phyloP scores from a whole-genome alignment of 1,284 basidiomycete species.

The Trichosporon sp. region DNA sequence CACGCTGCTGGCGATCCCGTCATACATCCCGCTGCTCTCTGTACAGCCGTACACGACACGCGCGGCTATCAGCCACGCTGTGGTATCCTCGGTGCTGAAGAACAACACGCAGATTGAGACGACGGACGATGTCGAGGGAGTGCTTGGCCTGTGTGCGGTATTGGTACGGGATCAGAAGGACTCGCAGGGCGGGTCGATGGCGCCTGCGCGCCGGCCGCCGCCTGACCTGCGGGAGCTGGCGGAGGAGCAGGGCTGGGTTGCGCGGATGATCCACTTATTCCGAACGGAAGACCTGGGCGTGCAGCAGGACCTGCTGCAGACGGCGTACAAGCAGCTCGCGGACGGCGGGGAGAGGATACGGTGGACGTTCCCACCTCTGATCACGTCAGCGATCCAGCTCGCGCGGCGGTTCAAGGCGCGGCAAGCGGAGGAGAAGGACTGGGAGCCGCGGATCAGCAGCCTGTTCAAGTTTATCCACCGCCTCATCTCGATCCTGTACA shows the following conservation, averaged over 20 bases:
- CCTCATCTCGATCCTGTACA: constrained; percentile 80
- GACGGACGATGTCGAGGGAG: constrained; percentile 83
- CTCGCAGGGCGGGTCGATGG: constrained; percentile 52
- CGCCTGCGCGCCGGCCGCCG: constrained; percentile 25
- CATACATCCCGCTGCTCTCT: constrained; percentile 71
- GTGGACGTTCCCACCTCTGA: constrained; percentile 88
- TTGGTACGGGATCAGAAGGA: constrained; percentile 84
- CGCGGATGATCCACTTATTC: constrained; percentile 92
- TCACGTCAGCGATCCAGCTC: constrained; percentile 81
- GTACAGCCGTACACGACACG: constrained; percentile 82
- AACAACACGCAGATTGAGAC: constrained; percentile 88
- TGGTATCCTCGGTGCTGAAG: constrained; percentile 85
- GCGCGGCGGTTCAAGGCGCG: constrained; percentile 78
- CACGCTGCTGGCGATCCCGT: constrained; percentile 83
- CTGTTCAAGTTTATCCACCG: constrained; percentile 90
- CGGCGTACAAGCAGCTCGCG: constrained; percentile 76
- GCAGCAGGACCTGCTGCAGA: constrained; percentile 79
- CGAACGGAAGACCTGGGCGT: constrained; percentile 70
- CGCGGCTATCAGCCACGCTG: constrained; percentile 80
- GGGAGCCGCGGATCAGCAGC: constrained; percentile 70
- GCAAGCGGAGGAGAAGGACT: constrained; percentile 62
- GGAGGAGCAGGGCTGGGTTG: constrained; percentile 95
- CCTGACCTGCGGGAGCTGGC: constrained; percentile 81
- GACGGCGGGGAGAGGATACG: constrained; percentile 88
- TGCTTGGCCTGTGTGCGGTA: constrained; percentile 82